These are phyloP conservation scores for Xylaria polymorpha DNA, from an alignment of 2,329 filamentous ascomycete genomes.

Conservation along the genomic window DNA sequence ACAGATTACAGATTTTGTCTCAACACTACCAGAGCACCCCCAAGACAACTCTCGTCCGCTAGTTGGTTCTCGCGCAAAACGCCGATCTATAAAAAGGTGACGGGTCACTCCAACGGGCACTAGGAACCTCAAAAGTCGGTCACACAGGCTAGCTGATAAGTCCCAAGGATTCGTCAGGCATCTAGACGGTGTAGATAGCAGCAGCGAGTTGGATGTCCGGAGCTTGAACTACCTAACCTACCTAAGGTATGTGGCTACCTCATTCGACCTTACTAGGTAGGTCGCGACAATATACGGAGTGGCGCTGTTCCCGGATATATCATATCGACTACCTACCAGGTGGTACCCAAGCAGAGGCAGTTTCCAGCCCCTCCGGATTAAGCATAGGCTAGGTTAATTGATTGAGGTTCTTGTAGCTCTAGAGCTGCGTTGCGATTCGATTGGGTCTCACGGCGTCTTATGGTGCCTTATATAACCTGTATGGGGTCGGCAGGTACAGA, in stretches of 20 bases:
- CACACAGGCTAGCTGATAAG: slow-evolving; percentile 9
- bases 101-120: slow-evolving; percentile 17
- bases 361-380: slow-evolving; percentile 7
- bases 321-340: background rate
- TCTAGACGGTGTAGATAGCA: slow-evolving; percentile 7
- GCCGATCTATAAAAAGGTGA: slow-evolving; percentile 19
- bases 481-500: slow-evolving; percentile 23
- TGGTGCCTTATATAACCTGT: slow-evolving; percentile 23
- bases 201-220: background rate
- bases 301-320: background rate
- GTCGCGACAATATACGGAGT: slow-evolving; percentile 4
- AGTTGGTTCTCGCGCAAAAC: slow-evolving; percentile 3
- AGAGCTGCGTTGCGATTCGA: background rate
- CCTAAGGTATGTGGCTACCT: background rate
- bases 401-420: slow-evolving; percentile 8
- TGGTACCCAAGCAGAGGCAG: slow-evolving; percentile 2
- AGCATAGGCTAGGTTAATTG: slow-evolving; percentile 17
- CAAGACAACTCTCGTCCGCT: too few relatives aligned
- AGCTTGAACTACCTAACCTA: background rate
- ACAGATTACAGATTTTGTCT: slow-evolving; percentile 3
- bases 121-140: slow-evolving; percentile 19
- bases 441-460: slow-evolving; percentile 6
- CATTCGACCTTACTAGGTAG: slow-evolving; percentile 6
- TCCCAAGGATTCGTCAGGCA: background rate
- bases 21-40: background rate